phyloP scores from a whole-genome alignment of 352 stramenopile species.

The Phytophthora podocarpi region DNA sequence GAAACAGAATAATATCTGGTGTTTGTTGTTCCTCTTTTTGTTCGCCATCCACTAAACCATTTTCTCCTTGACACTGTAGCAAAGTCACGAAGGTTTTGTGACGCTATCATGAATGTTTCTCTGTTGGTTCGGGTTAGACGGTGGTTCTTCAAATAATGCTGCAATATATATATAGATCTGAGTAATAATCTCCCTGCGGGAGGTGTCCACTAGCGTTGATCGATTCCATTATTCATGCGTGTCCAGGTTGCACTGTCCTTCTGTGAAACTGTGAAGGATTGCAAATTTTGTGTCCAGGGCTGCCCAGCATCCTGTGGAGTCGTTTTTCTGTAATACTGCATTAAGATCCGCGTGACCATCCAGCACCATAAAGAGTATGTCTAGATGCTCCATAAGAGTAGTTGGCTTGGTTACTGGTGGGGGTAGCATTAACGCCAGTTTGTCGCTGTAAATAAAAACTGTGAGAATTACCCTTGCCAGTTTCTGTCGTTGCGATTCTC shows the following conservation, averaged over 20 bases:
- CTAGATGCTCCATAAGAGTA: neutral
- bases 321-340: neutral
- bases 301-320: neutral
- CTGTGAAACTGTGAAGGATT: too few species aligned
- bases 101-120: neutral
- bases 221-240: too few species aligned
- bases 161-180: neutral
- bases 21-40: neutral
- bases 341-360: neutral
- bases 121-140: too few species aligned
- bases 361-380: neutral
- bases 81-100: neutral
- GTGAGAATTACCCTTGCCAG: neutral
- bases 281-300: neutral
- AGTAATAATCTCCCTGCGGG: neutral
- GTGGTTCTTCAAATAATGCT: slow-evolving; percentile 8
- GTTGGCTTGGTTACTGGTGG: too few species aligned
- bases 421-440: neutral
- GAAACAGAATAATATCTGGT: neutral
- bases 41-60: neutral
- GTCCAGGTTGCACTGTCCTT: too few species aligned
- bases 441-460: neutral
- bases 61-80: neutral
- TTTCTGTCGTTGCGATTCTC: too few species aligned
- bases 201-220: too few species aligned